Conservation (phyloP, 2,329 filamentous ascomycete genomes). For the Aspergillus glaucus region DNA sequence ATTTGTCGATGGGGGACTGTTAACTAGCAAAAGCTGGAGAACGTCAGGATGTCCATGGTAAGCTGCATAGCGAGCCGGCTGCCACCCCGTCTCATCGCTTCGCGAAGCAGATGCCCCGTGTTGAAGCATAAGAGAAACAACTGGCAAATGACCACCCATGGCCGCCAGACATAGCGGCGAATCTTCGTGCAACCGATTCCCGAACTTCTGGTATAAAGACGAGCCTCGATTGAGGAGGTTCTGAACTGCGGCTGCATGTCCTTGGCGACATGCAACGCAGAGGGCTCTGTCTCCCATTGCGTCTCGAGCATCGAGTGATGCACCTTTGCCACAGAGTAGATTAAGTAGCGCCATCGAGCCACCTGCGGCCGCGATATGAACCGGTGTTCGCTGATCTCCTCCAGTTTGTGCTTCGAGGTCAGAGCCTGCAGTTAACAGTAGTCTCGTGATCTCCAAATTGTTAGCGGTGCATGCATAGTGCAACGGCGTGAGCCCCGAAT, state of each 20-base stretch:
- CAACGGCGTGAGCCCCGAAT: constrained; percentile 23
- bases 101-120: constrained; percentile 29
- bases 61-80: constrained; percentile 32
- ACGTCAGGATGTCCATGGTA: constrained; percentile 32
- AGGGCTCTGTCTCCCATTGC: constrained; percentile 28
- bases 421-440: constrained; percentile 29
- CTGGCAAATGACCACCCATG: constrained; percentile 26
- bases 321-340: constrained; percentile 26
- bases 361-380: constrained; percentile 28
- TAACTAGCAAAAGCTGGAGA: constrained; percentile 25
- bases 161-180: constrained; percentile 34
- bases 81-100: constrained; percentile 32
- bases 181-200: constrained; percentile 24
- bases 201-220: constrained; percentile 20
- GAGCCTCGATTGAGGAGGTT: constrained; percentile 29
- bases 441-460: constrained; percentile 22
- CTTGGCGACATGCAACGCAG: constrained; percentile 26
- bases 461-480: constrained; percentile 34
- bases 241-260: constrained; percentile 28
- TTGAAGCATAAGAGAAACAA: constrained; percentile 27
- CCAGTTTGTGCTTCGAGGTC: constrained; percentile 28
- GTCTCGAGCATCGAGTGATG: constrained; percentile 28
- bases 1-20: constrained; percentile 11
- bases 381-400: constrained; percentile 21
- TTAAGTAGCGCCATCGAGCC: constrained; percentile 25